Evolutionary conservation across 495 filamentous ascomycete species (phyloP), one percentile per base, ranked within the genome.

Genomic region (Chlorociboria aeruginascens): DNA sequence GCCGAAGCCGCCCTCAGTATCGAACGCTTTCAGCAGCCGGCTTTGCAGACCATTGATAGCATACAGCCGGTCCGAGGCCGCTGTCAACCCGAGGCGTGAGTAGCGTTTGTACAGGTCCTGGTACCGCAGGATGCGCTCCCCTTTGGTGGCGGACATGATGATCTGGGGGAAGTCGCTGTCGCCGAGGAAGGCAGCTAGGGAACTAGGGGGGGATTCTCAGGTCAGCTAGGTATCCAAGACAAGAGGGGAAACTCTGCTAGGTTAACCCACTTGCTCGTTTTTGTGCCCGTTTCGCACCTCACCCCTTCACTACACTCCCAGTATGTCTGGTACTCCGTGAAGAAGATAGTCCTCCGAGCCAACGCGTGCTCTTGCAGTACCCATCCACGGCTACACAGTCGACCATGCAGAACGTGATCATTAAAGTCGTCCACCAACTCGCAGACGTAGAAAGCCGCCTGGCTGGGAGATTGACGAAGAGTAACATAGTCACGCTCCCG

Each of bases 231-330:
- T n/a, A n/a, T n/a, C n/a, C n/a, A n/a, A n/a, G n/a, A n/a, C n/a
- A n/a, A 32, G 28, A 40, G 28, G n/a, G n/a, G n/a, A n/a, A n/a
- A n/a, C n/a, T n/a, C n/a, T n/a, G n/a, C n/a, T n/a, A n/a, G n/a
- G 31, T 34, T 20, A 14, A 45, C 43, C 1, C 35, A 45, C 28
- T 49, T 40, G 36, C 38, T 40, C 29, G 32, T 36, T 16, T 48
- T 48, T 30, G 34, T 48, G 7, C 38, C n/a, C 8, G 34, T 48
- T 30, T 48, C 45, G 43, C 68, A 71, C 2, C 58, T 49, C 6
- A 69, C 57, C 0, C 66, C 68, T 10, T 54, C 32, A 0, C 68
- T 68, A 47, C 69, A 72, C 41, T 72, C 69, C 60, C 57, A 69
- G 41, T 69, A 72, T 6, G 59, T 53, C 43, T 69, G 66, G 9